A percentile compares a stretch with the other conserved stretches of the same genome.
phyloP scores from a whole-genome alignment of 2,329 filamentous ascomycete species.

The Botryotinia calthae region DNA sequence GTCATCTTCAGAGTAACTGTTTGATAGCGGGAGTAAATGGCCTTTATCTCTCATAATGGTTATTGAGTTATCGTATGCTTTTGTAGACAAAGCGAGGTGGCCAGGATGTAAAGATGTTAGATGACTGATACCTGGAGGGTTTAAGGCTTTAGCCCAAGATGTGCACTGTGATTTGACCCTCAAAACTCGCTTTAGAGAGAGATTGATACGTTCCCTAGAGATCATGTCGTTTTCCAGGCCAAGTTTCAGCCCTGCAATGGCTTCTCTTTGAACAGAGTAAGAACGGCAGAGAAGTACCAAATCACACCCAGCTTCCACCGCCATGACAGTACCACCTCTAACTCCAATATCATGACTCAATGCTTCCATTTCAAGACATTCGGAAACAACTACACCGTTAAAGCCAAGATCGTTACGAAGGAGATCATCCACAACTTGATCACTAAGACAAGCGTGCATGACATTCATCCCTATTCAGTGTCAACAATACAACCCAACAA shows the following conservation, averaged over 20 bases:
- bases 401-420: conserved; percentile 87
- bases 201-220: conserved; percentile 72
- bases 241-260: conserved; percentile 83
- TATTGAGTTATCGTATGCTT: conserved; percentile 88
- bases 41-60: conserved; percentile 90
- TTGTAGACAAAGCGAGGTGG: conserved; percentile 77
- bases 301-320: conserved; percentile 93
- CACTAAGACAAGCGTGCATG: conserved; percentile 94
- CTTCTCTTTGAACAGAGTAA: conserved; percentile 85
- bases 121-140: conserved; percentile 74
- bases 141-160: conserved; percentile 87
- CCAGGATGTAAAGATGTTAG: conserved; percentile 78
- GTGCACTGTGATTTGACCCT: conserved; percentile 81
- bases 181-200: conserved; percentile 76
- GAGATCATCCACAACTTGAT: conserved; percentile 88
- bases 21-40: conserved; percentile 76
- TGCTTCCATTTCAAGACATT: conserved; percentile 95
- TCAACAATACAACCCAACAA: background rate
- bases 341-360: conserved; percentile 96
- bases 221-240: conserved; percentile 91
- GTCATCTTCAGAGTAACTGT: conserved; percentile 82
- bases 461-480: conserved; percentile 74
- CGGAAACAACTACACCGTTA: conserved; percentile 87
- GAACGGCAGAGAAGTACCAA: conserved; percentile 84
- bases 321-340: conserved; percentile 94